Evolutionary conservation across 2,329 filamentous ascomycete species (phyloP).

Genomic region (Claviceps sp.): DNA sequence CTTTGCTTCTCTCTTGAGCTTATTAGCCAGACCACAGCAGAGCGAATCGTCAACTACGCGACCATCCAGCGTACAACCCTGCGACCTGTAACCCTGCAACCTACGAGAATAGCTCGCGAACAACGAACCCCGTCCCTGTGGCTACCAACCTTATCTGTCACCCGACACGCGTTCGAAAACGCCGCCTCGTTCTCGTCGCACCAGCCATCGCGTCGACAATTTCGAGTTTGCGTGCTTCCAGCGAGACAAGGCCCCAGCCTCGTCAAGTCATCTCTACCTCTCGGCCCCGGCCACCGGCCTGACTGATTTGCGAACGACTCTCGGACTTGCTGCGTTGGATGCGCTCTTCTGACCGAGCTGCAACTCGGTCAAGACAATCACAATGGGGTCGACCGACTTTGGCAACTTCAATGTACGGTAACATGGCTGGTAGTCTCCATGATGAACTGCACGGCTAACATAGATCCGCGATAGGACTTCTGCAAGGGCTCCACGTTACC

Average conservation of each 20-base stretch:
- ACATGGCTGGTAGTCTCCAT: neutral
- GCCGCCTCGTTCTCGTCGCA: neutral
- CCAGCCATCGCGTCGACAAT: neutral
- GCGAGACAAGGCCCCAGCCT: neutral
- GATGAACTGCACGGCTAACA: slow-evolving; percentile 11
- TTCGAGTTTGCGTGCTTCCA: neutral
- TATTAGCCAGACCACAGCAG: neutral
- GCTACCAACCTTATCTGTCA: neutral
- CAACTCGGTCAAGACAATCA: slow-evolving; percentile 14
- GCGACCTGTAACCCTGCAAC: neutral
- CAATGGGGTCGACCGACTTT: slow-evolving; percentile 48
- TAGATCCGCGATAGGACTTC: slow-evolving; percentile 45
- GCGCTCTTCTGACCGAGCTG: slow-evolving; percentile 2
- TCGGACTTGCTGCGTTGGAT: neutral
- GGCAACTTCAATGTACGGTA: slow-evolving; percentile 43
- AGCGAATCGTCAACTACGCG: neutral
- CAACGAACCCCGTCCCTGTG: too few species aligned
- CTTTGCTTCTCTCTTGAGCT: neutral
- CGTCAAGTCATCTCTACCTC: neutral
- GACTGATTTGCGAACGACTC: neutral
- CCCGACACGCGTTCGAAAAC: neutral
- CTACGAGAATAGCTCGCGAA: too few species aligned
- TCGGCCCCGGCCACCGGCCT: neutral
- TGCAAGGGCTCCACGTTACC: slow-evolving; percentile 75
- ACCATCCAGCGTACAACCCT: neutral